Conservation (phyloP, 495 filamentous ascomycete genomes). For the Trichocladium antarcticum region DNA sequence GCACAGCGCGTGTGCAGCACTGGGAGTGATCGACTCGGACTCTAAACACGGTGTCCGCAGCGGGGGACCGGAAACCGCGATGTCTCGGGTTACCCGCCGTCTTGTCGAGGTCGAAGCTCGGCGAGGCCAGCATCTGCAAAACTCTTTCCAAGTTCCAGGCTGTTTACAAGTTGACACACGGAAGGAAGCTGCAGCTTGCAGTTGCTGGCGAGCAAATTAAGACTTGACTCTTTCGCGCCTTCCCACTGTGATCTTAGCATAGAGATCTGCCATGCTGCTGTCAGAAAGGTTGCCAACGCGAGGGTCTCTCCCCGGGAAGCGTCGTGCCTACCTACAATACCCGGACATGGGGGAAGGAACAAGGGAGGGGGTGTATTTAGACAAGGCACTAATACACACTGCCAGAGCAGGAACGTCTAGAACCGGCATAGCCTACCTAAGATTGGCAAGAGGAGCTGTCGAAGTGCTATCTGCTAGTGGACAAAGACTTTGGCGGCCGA, state of each 20-base stretch:
- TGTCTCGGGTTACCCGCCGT: background rate
- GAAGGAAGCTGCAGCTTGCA: no score
- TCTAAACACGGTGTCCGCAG: background rate
- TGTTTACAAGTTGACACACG: no score
- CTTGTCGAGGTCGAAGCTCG: no score
- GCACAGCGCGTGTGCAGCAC: background rate
- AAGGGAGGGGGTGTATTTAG: background rate
- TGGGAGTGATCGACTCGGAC: background rate
- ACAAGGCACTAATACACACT: background rate
- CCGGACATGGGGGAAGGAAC: background rate
- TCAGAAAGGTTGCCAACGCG: background rate
- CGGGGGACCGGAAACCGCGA: background rate
- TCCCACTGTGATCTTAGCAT: no score
- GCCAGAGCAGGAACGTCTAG: conserved; percentile 10
- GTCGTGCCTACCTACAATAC: background rate
- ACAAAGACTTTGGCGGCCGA: background rate
- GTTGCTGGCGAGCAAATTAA: background rate
- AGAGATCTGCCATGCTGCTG: no score
- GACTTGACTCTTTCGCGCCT: no score
- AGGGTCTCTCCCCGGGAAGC: background rate
- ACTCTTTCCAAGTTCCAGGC: no score
- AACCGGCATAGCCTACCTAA: conserved; percentile 15
- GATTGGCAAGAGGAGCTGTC: background rate
- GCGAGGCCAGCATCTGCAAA: no score
- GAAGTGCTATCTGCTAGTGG: background rate